These are phyloP conservation scores for Jacaranda copaia DNA, from an alignment of 257 asterid species.

Conservation along the genomic window DNA sequence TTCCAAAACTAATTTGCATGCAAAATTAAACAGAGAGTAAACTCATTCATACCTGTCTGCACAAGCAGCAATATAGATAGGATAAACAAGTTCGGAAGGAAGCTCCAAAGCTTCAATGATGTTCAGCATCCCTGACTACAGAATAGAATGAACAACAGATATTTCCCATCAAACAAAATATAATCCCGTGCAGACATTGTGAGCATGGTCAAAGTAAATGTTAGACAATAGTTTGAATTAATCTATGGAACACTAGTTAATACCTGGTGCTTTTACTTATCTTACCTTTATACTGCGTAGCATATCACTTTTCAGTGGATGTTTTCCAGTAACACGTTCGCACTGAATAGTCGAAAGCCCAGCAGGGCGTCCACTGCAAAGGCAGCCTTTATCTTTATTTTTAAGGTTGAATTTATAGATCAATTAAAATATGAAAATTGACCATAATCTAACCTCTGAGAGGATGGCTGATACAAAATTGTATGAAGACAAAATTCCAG, in stretches of 20 bases:
- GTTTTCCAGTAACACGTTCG: slow-evolving; percentile 88
- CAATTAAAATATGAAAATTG: slow-evolving; percentile 21
- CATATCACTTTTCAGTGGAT: slow-evolving; percentile 59
- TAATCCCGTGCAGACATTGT: slow-evolving; percentile 15
- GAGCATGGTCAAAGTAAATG: slow-evolving; percentile 30
- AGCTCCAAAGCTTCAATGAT: slow-evolving; percentile 76
- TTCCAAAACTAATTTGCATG: slow-evolving; percentile 14
- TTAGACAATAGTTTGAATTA: slow-evolving; percentile 23
- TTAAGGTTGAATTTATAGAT: slow-evolving; percentile 30
- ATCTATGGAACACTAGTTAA: slow-evolving; percentile 8
- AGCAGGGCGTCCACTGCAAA: slow-evolving; percentile 71
- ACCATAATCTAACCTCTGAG: slow-evolving; percentile 66
- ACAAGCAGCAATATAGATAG: slow-evolving; percentile 82
- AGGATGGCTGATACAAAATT: slow-evolving; percentile 78
- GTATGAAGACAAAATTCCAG: slow-evolving; percentile 89
- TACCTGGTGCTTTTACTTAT: slow-evolving; percentile 29
- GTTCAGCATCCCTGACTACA: slow-evolving; percentile 87
- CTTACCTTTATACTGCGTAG: slow-evolving; percentile 76
- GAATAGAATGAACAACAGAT: slow-evolving; percentile 34
- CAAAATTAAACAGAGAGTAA: slow-evolving; percentile 24
- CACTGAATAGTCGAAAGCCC: slow-evolving; percentile 85
- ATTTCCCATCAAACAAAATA: slow-evolving; percentile 31
- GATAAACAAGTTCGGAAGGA: slow-evolving; percentile 81
- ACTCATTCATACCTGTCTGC: slow-evolving; percentile 70
- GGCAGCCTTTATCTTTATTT: slow-evolving; percentile 41